A percentile compares a stretch with the other conserved stretches of the same genome.
Evolutionary conservation across 176 grass and related monocot species (phyloP).

Genomic region (Eleusine indica): DNA sequence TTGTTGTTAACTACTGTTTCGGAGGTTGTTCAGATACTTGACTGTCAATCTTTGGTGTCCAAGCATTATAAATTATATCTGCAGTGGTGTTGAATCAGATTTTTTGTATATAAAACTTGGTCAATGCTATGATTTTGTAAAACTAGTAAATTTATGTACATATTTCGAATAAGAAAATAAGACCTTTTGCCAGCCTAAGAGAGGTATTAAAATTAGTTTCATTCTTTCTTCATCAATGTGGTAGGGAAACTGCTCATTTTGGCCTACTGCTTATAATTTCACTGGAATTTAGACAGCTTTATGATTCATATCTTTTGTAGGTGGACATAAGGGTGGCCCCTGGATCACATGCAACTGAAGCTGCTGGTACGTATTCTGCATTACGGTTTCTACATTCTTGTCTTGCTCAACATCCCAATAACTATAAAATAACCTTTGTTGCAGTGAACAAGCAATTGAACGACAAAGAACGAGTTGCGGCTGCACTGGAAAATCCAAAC

Average conservation of each 20-base stretch:
- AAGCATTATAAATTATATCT: neutral
- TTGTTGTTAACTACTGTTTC: neutral
- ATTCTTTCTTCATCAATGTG: neutral
- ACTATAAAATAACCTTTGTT: constrained; percentile 11
- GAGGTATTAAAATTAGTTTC: neutral
- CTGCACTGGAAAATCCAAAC: constrained; percentile 82
- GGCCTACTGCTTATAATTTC: neutral
- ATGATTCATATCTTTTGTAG: constrained; percentile 44
- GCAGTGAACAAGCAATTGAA: constrained; percentile 97
- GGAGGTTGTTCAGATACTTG: neutral
- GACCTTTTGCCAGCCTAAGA: neutral
- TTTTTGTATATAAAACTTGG: neutral
- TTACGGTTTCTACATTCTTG: neutral
- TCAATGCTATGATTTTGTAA: neutral
- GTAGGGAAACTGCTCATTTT: neutral
- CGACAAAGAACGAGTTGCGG: constrained; percentile 92
- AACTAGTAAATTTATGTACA: neutral
- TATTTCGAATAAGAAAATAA: neutral
- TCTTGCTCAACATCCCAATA: neutral
- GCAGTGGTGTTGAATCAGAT: neutral
- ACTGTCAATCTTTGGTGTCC: neutral
- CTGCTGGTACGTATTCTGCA: constrained; percentile 53
- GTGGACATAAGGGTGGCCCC: constrained; percentile 86
- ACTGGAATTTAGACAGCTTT: neutral
- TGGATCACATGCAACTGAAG: constrained; percentile 92